These are phyloP conservation scores for Naganishia friedmannii DNA, from an alignment of 768 basidiomycete genomes.

Conservation along the genomic window DNA sequence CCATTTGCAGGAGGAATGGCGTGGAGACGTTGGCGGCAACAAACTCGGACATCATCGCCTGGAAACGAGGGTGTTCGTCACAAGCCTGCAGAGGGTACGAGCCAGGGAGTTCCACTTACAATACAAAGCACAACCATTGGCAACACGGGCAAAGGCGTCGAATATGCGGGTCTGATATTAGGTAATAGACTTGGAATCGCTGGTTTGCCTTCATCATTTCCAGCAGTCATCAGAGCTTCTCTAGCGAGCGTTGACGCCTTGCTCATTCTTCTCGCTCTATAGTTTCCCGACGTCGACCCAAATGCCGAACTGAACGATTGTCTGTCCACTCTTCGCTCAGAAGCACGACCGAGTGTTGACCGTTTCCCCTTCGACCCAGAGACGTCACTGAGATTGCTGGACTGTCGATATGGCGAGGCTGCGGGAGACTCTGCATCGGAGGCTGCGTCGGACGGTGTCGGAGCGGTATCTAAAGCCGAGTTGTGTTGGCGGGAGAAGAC, in stretches of 20 bases:
- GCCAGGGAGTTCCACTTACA: conserved; percentile 57
- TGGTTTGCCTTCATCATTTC: conserved; percentile 22
- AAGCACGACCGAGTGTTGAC: not conserved
- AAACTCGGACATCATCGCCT: conserved; percentile 95
- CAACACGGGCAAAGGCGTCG: conserved; percentile 75
- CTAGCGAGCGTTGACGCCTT: conserved; percentile 1
- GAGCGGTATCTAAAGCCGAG: conserved; percentile 25
- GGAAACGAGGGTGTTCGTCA: not conserved
- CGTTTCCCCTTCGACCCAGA: not conserved
- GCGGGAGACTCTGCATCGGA: conserved; percentile 23
- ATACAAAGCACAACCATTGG: conserved; percentile 92
- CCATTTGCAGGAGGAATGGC: conserved; percentile 92
- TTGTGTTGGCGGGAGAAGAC: conserved; percentile 24
- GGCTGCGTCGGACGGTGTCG: conserved; percentile 25
- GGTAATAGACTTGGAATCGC: conserved; percentile 46
- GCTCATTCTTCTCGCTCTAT: conserved; percentile 12
- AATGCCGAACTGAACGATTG: not conserved
- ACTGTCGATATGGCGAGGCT: conserved; percentile 5
- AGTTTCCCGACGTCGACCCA: not conserved
- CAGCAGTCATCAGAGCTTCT: conserved; percentile 2
- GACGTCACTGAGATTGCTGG: not conserved
- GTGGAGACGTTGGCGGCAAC: conserved; percentile 87
- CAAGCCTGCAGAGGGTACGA: not conserved
- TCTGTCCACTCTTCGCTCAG: not conserved
- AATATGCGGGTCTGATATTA: conserved; percentile 50